Base-by-base conservation (phyloP, 805 yeast genomes). In the Saccharomycopsis sp. region DNA sequence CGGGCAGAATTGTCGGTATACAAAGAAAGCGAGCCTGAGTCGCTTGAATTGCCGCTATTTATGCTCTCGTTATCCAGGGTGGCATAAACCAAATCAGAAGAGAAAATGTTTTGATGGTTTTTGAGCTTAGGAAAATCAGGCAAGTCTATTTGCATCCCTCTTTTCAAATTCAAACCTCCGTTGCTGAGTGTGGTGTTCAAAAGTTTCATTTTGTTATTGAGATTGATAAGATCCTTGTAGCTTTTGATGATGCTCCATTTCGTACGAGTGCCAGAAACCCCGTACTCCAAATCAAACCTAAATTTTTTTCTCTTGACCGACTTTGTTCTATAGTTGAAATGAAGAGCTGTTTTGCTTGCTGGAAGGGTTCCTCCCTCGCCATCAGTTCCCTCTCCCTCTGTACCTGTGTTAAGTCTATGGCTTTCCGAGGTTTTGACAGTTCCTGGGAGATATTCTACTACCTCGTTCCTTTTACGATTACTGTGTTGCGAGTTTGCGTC, bases 251-350 rank as follows among this genome's bases (percentile, higher is more conserved):
- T 80, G 0, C 85, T 75, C 99, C 99, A 94, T 64, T 81, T 81
- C 64, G 91, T 73, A 56, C 91, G 73, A 57, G 84, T 81, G 3
- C 83, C 80, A 1, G 97, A 97, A 34, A 91, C 81, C 4, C 98
- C 99, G 67, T 94, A 94, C 67, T 91, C 97, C 51, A 94, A 74
- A 53, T 86, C 88, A n/a, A 94, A 73, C 59, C 80, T 75, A 64
- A 80, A 87, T 56, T 75, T 79, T 57, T 71, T 69, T 53, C 73
- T 53, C 16, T 60, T 60, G 16, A 50, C 29, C 7, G 61, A 57
- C 8, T 18, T 44, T 5, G 48, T 44, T 44, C 48, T 44, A 12
- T 44, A 44, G 16, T 44, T 44, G 21, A 44, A 44, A 44, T 44
- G 48, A 44, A 44, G 48, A 16, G 48, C 21, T 7, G 48, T 44